Conservation (phyloP, 805 yeast genomes). For the Pichia ethanolica region DNA sequence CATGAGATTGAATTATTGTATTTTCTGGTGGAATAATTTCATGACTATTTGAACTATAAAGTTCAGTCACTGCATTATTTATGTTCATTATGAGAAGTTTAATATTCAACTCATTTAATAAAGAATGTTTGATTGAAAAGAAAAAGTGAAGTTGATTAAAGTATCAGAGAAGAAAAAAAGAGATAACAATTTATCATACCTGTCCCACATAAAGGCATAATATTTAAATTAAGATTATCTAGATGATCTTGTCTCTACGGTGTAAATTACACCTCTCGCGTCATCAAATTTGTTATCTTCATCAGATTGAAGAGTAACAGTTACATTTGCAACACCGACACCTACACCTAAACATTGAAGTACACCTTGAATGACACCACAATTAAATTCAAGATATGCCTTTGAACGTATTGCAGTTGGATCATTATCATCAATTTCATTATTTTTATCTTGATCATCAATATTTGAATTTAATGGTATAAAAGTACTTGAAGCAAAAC, state of each 20-base stretch:
- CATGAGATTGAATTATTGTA: constrained; percentile 10
- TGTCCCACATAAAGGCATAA: background rate
- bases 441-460: no score
- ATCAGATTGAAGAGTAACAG: background rate
- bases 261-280: constrained; percentile 1
- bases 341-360: constrained; percentile 1
- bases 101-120: no score
- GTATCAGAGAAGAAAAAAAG: no score
- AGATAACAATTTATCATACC: background rate
- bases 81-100: constrained; percentile 1
- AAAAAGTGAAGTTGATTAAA: no score
- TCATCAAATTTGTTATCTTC: background rate
- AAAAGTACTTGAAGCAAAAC: no score
- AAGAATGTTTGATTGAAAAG: no score
- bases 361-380: constrained; percentile 3
- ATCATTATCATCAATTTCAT: background rate
- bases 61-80: constrained; percentile 2
- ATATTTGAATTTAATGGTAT: no score
- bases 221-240: no score
- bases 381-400: constrained; percentile 21
- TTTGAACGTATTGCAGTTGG: constrained; percentile 52
- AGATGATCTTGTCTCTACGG: background rate
- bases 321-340: background rate
- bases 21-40: background rate
- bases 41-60: background rate